Base-by-base conservation (phyloP, 106 monocot genomes). In the Platanthera guangdongensis region DNA sequence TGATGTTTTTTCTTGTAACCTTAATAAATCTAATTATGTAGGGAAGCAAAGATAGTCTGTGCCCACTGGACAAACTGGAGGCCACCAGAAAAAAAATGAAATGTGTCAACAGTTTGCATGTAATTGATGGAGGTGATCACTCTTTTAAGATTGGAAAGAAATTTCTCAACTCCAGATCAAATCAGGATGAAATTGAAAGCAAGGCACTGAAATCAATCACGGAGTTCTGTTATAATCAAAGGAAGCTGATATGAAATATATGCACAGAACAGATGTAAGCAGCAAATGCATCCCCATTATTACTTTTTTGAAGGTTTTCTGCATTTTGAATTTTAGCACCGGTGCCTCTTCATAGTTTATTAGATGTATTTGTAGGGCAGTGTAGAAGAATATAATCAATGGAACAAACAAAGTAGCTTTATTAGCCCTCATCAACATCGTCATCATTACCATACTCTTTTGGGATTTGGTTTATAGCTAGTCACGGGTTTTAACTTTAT, bases 91-190 rank as follows among this genome's bases (percentile, higher is more conserved):
- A 93, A 81, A 93, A 93, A 71, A 96, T 96, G 96, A 89, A 81
- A 70, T 82, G 87, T 51, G 6, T 14, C 9, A 96, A 87, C 72
- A 88, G 87, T 73, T 47, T 93, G 78, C 78, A 87, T 82, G 85
- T 96, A 8, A 82, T 96, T 54, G 87, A 86, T 53, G 89, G 91
- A 71, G 90, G 96, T 13, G 93, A 96, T 68, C 96, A 93, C 69
- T 96, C 96, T 19, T 87, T 96, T 74, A 93, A 93, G 67, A 88
- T 97, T 16, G 93, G 93, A 15, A 93, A 97, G 81, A 93, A 80
- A 60, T 71, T 77, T 64, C 82, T 87, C 12, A 47, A 88, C 46
- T 87, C 89, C 10, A 52, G 93, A 53, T 51, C 80, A 32, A 81
- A 45, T 77, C 95, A 96, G 81, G 81, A 77, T 13, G 85, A 85